Evolutionary conservation across 176 grass and related monocot genomes (phyloP).

Genomic region (Canna indica): DNA sequence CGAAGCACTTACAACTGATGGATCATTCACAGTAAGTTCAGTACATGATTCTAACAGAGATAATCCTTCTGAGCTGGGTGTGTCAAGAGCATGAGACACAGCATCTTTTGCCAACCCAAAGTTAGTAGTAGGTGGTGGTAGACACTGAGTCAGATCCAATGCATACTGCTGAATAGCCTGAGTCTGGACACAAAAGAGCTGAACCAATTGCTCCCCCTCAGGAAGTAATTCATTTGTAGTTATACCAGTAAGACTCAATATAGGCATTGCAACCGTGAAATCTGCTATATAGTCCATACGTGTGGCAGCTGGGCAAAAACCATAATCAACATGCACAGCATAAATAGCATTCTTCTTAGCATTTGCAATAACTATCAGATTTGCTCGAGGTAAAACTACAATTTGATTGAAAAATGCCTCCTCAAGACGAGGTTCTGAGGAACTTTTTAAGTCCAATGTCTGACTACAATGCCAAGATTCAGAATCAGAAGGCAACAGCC

Average conservation of each 20-base stretch:
- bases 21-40: slow-evolving; percentile 34
- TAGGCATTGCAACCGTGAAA: slow-evolving; percentile 93
- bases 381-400: slow-evolving; percentile 73
- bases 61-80: slow-evolving; percentile 24
- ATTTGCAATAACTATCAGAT: slow-evolving; percentile 90
- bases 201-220: slow-evolving; percentile 67
- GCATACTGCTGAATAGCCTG: slow-evolving; percentile 95
- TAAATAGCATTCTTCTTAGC: slow-evolving; percentile 96
- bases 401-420: slow-evolving; percentile 99
- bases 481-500: slow-evolving; percentile 61
- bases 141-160: slow-evolving; percentile 69
- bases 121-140: slow-evolving; percentile 45
- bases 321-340: slow-evolving; percentile 84
- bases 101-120: slow-evolving; percentile 39
- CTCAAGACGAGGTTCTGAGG: slow-evolving; percentile 47
- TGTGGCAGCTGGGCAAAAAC: slow-evolving; percentile 52
- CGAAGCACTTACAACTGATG: slow-evolving; percentile 21
- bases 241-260: slow-evolving; percentile 86
- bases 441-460: slow-evolving; percentile 71
- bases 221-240: slow-evolving; percentile 43
- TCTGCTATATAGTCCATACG: slow-evolving; percentile 85
- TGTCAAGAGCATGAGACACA: slow-evolving; percentile 34
- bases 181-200: slow-evolving; percentile 94
- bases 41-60: slow-evolving; percentile 19
- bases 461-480: slow-evolving; percentile 90